Evolutionary conservation across 805 yeast species (phyloP), one percentile per base, ranked within the genome.

Genomic region (Jamesozyma rosinii): DNA sequence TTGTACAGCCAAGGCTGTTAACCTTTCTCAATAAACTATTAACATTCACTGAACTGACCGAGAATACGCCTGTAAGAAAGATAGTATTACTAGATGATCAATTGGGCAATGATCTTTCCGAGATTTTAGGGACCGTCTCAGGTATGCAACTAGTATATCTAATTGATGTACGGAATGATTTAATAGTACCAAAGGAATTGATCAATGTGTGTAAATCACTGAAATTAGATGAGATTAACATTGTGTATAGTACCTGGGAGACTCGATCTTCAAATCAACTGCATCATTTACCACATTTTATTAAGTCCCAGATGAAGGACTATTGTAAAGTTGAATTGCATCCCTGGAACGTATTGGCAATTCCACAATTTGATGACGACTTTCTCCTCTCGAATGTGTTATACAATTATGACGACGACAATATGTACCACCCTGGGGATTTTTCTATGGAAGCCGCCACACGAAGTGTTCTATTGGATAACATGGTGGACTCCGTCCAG

Each of bases 281-380:
- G 42, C 18, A 33, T 3, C 36, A 34, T 31, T 38, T 33, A n/a
- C 50, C 57, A 10, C 61, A 60, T 44, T 55, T 50, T 27, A 52
- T 60, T 38, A 41, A 43, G 36, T 38, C 50, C 2, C 62, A 57
- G 44, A 19, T 57, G 19, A n/a, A 33, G 9, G 20, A 37, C 13
- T 13, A 2, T 17, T 20, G 37, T 41, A 35, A 37, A n/a, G 44
- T 50, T 14, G 35, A 33, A 2, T 34, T 59, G 14, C 39, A 20
- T 10, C 43, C 45, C 9, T 60, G 64, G 63, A 36, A 44, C 27
- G 40, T 54, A 22, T 22, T 61, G 21, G 61, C 64, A 2, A 38
- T 51, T 2, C 54, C 59, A n/a, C 48, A 45, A 34, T 34, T 58
- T 10, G 66, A 59, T 41, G 58, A 52, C 33, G 48, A 60, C 37